A percentile compares a stretch with the other conserved stretches of the same genome.
Conservation (phyloP, 1,284 basidiomycete genomes). For the Ganoderma leucocontextum region DNA sequence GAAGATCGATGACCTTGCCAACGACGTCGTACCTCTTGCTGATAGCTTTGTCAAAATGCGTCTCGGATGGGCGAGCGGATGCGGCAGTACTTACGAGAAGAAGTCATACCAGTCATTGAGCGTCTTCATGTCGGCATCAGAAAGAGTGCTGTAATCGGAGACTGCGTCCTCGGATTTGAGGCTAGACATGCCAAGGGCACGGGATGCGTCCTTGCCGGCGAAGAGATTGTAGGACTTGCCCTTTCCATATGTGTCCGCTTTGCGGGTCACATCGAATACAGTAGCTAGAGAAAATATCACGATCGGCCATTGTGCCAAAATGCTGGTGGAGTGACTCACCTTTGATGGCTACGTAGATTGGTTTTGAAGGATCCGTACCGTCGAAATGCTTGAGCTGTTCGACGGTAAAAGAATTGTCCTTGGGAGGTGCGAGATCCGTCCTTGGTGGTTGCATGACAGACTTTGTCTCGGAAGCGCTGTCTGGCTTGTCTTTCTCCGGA, state of each 20-base stretch:
- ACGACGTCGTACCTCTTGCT: conserved; percentile 89
- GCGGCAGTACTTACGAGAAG: conserved; percentile 60
- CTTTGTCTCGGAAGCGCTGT: conserved; percentile 51
- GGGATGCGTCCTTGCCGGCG: conserved; percentile 91
- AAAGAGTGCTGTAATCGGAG: conserved; percentile 84
- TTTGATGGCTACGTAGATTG: conserved; percentile 91
- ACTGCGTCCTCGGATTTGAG: conserved; percentile 90
- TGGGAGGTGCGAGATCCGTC: conserved; percentile 75
- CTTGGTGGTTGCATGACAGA: conserved; percentile 75
- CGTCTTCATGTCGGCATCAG: conserved; percentile 82
- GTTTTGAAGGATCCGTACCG: conserved; percentile 68
- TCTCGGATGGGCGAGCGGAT: background rate
- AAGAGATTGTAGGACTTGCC: conserved; percentile 78
- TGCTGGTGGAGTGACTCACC: conserved; percentile 51
- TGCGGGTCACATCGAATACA: conserved; percentile 86
- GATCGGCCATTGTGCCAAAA: background rate
- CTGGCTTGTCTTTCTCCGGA: conserved; percentile 24
- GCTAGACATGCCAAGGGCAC: conserved; percentile 86
- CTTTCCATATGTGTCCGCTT: conserved; percentile 83
- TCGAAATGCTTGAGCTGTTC: conserved; percentile 76
- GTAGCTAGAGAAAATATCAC: conserved; percentile 56
- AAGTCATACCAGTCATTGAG: conserved; percentile 92
- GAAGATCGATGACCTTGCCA: conserved; percentile 65
- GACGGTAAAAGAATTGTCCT: conserved; percentile 78
- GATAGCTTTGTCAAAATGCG: background rate